Percentiles rank a stretch among this genome's conserved stretches.
Conservation (phyloP, 1,284 basidiomycete species). For the Neonothopanus nambi region DNA sequence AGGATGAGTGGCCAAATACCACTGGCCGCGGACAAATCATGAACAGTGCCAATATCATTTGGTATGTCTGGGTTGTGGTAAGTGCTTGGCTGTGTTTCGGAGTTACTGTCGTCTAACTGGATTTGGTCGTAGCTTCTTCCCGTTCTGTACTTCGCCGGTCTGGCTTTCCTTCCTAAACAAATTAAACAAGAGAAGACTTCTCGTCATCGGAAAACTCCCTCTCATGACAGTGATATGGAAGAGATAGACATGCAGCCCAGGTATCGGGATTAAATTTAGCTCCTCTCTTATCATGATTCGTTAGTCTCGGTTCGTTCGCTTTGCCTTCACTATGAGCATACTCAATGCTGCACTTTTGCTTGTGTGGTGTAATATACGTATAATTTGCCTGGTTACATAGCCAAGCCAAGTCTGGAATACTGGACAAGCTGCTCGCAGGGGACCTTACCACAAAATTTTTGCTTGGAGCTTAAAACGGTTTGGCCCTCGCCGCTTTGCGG, state of each 20-base stretch:
- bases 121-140: slow-evolving; percentile 40
- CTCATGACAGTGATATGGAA: neutral
- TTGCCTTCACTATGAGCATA: neutral
- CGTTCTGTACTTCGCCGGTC: slow-evolving; percentile 44
- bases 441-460: no score
- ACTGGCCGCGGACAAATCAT: slow-evolving; percentile 43
- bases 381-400: no score
- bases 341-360: neutral
- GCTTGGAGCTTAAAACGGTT: neutral
- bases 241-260: neutral
- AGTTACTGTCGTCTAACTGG: neutral
- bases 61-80: slow-evolving; percentile 55
- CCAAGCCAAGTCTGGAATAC: no score
- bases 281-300: no score
- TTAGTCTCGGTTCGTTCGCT: neutral
- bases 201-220: neutral
- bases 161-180: slow-evolving; percentile 48
- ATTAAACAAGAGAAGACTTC: slow-evolving; percentile 38
- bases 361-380: neutral
- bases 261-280: neutral
- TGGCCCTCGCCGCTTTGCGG: no score
- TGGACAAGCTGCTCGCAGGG: no score
- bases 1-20: slow-evolving; percentile 44
- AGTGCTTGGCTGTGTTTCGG: slow-evolving; percentile 23
- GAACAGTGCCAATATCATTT: slow-evolving; percentile 42